Evolutionary conservation across 2,329 filamentous ascomycete genomes (phyloP).

Genomic region (Microcyclosporella mali): DNA sequence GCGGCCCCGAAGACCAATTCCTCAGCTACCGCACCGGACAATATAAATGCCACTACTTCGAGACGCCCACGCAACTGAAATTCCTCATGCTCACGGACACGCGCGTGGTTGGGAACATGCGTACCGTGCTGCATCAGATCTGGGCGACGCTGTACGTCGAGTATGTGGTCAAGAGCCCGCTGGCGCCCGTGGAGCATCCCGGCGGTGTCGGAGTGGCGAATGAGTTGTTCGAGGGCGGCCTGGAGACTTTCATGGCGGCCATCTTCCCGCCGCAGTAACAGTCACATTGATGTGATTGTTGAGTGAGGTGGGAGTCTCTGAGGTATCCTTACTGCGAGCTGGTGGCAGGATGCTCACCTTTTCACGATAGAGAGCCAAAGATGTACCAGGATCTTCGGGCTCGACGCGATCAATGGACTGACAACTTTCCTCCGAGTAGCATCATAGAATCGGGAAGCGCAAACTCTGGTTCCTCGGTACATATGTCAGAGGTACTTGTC

Average conservation of each 20-base stretch:
- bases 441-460: too few species aligned
- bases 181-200: conserved; percentile 56
- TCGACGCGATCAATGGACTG: too few species aligned
- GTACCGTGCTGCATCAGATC: conserved; percentile 92
- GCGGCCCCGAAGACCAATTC: conserved; percentile 86
- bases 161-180: conserved; percentile 66
- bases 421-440: too few species aligned
- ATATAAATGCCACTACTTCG: conserved; percentile 99
- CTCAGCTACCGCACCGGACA: conserved; percentile 87
- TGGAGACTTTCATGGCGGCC: conserved; percentile 65
- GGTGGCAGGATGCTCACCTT: too few species aligned
- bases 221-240: conserved; percentile 57
- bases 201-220: conserved; percentile 58
- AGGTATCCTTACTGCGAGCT: too few species aligned
- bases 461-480: too few species aligned
- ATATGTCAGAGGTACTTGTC: too few species aligned
- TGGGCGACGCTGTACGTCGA: conserved; percentile 98
- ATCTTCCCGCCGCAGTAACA: conserved; percentile 15
- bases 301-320: too few species aligned
- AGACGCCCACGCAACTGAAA: conserved; percentile 91
- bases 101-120: conserved; percentile 63
- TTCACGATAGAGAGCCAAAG: too few species aligned
- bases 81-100: conserved; percentile 96
- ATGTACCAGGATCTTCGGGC: too few species aligned
- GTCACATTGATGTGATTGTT: not conserved